Evolutionary conservation across 2,329 filamentous ascomycete species (phyloP), one percentile per base, ranked within the genome.

Genomic region (Sclerotinia subarctica): DNA sequence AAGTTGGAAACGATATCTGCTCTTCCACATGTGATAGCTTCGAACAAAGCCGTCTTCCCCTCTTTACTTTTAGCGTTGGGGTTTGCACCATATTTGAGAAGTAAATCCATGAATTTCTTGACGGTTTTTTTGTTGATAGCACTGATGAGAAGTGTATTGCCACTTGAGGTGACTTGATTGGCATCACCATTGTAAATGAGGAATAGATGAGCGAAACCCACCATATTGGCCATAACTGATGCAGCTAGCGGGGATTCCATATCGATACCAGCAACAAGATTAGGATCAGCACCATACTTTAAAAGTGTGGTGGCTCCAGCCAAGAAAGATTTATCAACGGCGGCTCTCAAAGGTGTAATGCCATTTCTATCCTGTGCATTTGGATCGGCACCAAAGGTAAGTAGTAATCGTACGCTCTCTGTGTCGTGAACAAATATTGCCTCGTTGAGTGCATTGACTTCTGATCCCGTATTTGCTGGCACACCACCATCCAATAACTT

Each of bases 261-360:
- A 13, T 84, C 82, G 0, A 81, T 76, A 0, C 85, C 83, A 1
- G 81, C 79, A 1, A 80, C 77, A 57, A 85, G 79, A 73, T 87
- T 87, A 13, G 83, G 82, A 74, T 86, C 85, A 21, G 85, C 86
- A 15, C 87, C 86, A 70, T 90, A 90, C 77, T 89, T 88, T 71
- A 89, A 81, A 5, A 91, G 81, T 63, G 85, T 78, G 42, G 84
- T 83, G 0, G 87, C 86, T 3, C 83, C 86, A 29, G 85, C 84
- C 52, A 85, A 75, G 74, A 85, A 87, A 0, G 81, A 82, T 69
- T 81, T 82, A 72, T 84, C 85, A 3, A 83, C 83, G 0, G 81
- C 82, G 21, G 78, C 82, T 64, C 80, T 80, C 2, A 88, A 79
- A 2, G 86, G 85, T 0, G 83, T 85, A 46, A 82, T 73, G 32